Percentiles rank a stretch among this genome's conserved stretches.
Conservation (phyloP, 257 asterid genomes). For the Lantana camara region DNA sequence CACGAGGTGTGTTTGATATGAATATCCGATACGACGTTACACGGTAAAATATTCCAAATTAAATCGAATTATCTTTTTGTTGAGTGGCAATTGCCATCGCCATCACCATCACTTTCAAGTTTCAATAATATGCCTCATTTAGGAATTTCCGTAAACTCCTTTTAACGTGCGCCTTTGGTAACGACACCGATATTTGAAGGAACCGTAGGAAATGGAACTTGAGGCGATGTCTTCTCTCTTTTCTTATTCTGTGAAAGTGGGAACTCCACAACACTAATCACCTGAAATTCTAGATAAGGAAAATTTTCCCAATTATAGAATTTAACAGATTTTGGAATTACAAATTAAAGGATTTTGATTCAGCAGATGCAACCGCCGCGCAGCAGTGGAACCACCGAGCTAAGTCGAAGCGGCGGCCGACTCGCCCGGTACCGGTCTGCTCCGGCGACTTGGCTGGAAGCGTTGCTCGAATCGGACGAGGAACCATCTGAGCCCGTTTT, state of each 20-base stretch:
- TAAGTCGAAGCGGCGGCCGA: conserved; percentile 54
- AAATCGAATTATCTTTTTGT: no score
- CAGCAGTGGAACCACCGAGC: conserved; percentile 52
- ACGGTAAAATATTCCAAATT: no score
- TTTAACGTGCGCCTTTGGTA: conserved; percentile 1
- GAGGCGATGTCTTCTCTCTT: conserved; percentile 15
- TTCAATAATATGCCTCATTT: background rate
- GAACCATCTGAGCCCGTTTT: conserved; percentile 52
- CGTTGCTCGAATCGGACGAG: conserved; percentile 77
- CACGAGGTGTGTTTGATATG: no score
- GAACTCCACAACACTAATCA: conserved; percentile 44
- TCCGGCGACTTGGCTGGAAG: conserved; percentile 94
- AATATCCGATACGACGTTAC: no score
- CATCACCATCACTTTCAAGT: conserved; percentile 20
- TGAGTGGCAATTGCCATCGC: no score
- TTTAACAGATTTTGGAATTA: background rate
- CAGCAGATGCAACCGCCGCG: conserved; percentile 75
- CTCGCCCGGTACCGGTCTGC: conserved; percentile 80
- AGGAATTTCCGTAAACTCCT: background rate
- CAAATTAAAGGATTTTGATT: background rate
- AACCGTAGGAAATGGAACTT: conserved; percentile 30
- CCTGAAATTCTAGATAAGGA: conserved; percentile 45
- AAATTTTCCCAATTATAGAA: background rate
- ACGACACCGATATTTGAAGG: conserved; percentile 16
- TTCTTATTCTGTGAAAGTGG: conserved; percentile 23